A percentile compares a stretch with the other conserved stretches of the same genome.
Evolutionary conservation across 345 rosid genomes (phyloP).

Genomic region (Melaleuca alternifolia): DNA sequence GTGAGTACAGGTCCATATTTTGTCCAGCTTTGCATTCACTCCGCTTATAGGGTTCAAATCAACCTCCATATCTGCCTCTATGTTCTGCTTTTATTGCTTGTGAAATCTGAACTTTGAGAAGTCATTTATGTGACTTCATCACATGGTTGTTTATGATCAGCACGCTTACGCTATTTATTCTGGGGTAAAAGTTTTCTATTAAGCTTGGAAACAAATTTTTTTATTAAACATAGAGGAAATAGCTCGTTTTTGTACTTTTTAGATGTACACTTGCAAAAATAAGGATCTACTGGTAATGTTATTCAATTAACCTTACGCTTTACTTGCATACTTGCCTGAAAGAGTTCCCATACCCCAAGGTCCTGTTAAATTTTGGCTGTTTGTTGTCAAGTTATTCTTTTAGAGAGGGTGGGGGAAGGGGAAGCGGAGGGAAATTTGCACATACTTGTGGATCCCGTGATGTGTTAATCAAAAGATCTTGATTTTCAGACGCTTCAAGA

Average conservation of each 20-base stretch:
- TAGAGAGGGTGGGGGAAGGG: not conserved
- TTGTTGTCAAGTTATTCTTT: not conserved
- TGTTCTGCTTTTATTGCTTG: not conserved
- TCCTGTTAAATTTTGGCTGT: not conserved
- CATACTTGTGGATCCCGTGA: not conserved
- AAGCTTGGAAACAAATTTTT: not conserved
- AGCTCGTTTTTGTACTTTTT: not conserved
- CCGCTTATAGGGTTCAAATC: not conserved
- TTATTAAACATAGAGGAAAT: not conserved
- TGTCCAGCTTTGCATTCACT: not conserved
- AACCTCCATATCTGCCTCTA: not conserved
- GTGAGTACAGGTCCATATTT: not conserved
- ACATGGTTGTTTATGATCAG: not conserved
- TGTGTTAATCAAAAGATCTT: not conserved
- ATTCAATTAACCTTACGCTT: not conserved
- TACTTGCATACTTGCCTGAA: not conserved
- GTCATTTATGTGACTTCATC: not conserved
- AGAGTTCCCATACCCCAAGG: not conserved
- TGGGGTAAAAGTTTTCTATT: not conserved
- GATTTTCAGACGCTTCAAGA: constrained; percentile 40
- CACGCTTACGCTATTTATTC: not conserved
- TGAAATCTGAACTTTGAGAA: not conserved
- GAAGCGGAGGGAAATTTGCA: not conserved
- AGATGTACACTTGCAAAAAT: not conserved
- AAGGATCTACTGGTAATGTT: not conserved